Percentiles rank a stretch among this genome's conserved stretches.
These are phyloP conservation scores for Luffa aegyptiaca DNA, from an alignment of 306 rosid species.

Conservation along the genomic window DNA sequence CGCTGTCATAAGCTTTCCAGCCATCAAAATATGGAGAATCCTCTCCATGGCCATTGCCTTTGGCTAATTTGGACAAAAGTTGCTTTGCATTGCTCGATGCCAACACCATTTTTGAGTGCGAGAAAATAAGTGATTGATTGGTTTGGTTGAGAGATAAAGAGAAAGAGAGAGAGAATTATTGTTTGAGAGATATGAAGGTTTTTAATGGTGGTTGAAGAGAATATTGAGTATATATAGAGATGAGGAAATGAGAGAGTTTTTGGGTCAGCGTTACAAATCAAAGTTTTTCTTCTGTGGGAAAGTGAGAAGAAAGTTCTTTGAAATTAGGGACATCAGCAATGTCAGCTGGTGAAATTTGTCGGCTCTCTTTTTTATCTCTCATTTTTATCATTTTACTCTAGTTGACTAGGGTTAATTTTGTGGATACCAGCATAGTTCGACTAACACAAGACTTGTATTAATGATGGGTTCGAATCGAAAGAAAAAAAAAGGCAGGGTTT, in stretches of 20 bases:
- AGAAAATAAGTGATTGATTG: no score
- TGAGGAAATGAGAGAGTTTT: not conserved
- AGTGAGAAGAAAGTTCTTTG: not conserved
- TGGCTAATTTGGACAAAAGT: conserved; percentile 57
- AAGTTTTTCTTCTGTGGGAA: not conserved
- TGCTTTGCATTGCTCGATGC: conserved; percentile 16
- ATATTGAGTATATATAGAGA: not conserved
- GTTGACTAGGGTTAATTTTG: no score
- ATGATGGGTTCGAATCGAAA: no score
- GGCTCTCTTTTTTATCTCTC: not conserved
- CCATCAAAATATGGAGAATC: conserved; percentile 65
- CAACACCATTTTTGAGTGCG: not conserved
- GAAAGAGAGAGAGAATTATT: not conserved
- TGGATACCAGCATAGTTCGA: no score
- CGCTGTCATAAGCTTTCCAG: conserved; percentile 62
- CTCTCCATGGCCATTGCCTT: conserved; percentile 62
- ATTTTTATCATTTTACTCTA: no score
- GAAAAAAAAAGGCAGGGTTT: no score
- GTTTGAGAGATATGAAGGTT: not conserved
- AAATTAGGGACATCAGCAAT: not conserved
- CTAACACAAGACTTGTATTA: no score
- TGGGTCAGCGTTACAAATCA: not conserved
- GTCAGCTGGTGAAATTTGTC: conserved; percentile 2
- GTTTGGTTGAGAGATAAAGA: not conserved
- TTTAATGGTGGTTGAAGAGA: not conserved